Evolutionary conservation across 169 alveolate genomes (phyloP), one percentile per base, ranked within the genome.

Genomic region (Plasmodium coatneyi): DNA sequence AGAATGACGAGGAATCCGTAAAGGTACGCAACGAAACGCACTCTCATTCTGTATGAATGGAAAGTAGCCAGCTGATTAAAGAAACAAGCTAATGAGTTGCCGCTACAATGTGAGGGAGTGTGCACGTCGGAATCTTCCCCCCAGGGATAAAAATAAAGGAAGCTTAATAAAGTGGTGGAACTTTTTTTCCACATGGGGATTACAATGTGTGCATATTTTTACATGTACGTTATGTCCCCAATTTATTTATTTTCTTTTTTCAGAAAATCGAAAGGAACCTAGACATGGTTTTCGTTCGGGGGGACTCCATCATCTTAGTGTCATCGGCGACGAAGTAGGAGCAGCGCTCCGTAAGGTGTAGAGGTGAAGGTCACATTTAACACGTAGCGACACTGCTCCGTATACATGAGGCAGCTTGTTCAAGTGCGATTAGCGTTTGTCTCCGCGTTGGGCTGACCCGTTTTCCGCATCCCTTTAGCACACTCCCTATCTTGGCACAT

Each of bases 271-370:
- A 95, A 83, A 92, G 98, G 96, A 82, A 93, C 91, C 86, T 96
- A 80, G 97, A 96, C 71, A 93, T 97, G 96, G 93, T 97, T 34
- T 98, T 97, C 82, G 95, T 98, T 52, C 92, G 99, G 28, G 99
- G 99, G 2, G 99, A 98, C 80, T 95, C 98, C 32, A 95, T 98
- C 22, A 97, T 98, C 43, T 94, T 98, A 79, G 98, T 98, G 25
- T 97, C 98, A 80, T 98, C 98, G 66, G 86, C 83, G 28, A 52
- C 70, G 80, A 86, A 86, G 71, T 86, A 70, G 80, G 43, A 46
- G 76, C 16, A 9, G 76, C 41, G 4, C n/a, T n/a, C 56, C 71
- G 7, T 30, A 80, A 80, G 19, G 36, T 19, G 76, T 66, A 66
- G 41, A 66, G 36, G n/a, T 14, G 76, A 9, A 16, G 9, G 3